Percentiles rank a stretch among this genome's conserved stretches.
Evolutionary conservation across 371 early-diverging fungal genomes (phyloP).

Genomic region (Syncephalastrum contaminatum): DNA sequence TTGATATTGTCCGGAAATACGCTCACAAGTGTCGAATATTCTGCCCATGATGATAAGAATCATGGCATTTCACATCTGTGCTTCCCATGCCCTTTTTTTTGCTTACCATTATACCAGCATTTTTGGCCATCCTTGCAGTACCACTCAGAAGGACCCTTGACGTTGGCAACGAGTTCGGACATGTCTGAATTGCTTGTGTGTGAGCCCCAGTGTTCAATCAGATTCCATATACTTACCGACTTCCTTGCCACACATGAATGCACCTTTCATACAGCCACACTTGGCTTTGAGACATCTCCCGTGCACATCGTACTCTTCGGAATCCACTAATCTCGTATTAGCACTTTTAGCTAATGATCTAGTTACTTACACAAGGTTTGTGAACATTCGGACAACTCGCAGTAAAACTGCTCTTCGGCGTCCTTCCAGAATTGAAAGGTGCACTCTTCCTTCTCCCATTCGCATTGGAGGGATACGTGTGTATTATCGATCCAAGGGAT

Average conservation of each 20-base stretch:
- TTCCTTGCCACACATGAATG: constrained; percentile 63
- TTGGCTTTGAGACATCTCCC: constrained; percentile 43
- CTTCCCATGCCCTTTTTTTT: background rate
- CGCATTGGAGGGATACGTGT: constrained; percentile 45
- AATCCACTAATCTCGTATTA: too few species aligned
- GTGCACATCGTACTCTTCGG: constrained; percentile 33
- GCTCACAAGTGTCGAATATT: constrained; percentile 50
- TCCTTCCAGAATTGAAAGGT: constrained; percentile 63
- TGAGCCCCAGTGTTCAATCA: background rate
- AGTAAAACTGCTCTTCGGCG: constrained; percentile 55
- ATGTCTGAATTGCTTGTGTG: constrained; percentile 26
- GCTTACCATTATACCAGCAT: constrained; percentile 55
- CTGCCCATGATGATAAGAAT: constrained; percentile 13
- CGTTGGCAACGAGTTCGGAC: constrained; percentile 45
- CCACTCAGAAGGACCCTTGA: constrained; percentile 51
- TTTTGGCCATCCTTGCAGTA: constrained; percentile 52
- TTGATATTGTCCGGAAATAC: constrained; percentile 60
- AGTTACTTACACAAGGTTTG: constrained; percentile 22
- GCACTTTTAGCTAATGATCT: too few species aligned
- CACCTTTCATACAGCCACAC: constrained; percentile 57
- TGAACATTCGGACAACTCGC: constrained; percentile 49
- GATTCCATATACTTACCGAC: constrained; percentile 25
- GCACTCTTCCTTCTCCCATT: constrained; percentile 39
- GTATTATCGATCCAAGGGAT: constrained; percentile 55
- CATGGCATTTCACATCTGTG: background rate